Evolutionary conservation across 2,329 filamentous ascomycete genomes (phyloP).

Genomic region (Diaporthe destruens): DNA sequence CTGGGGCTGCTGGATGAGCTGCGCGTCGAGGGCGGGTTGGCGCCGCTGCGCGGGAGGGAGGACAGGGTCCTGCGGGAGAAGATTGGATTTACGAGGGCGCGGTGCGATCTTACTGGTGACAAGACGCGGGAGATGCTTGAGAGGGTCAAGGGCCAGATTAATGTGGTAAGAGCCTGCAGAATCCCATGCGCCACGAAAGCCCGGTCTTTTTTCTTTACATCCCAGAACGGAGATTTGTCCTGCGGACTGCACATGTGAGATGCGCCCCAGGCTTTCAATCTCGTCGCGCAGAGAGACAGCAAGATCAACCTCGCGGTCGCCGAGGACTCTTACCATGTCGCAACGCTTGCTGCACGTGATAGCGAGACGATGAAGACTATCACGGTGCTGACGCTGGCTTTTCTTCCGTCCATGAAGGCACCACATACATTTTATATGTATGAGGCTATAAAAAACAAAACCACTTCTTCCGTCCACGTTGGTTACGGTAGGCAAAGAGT

Average conservation of each 20-base stretch:
- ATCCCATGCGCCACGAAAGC: no score
- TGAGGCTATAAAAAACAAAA: no score
- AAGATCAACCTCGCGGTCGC: conserved; percentile 32
- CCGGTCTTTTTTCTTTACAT: no score
- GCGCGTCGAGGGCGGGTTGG: neutral
- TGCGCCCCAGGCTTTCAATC: conserved; percentile 29
- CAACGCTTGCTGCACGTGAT: conserved; percentile 29
- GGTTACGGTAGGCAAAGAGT: neutral
- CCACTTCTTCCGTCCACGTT: conserved; percentile 30
- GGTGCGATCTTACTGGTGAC: neutral
- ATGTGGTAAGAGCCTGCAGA: conserved; percentile 13
- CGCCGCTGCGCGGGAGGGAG: neutral
- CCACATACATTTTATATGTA: no score
- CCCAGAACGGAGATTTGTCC: accelerated
- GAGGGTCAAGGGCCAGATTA: conserved; percentile 25
- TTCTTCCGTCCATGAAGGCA: conserved; percentile 34
- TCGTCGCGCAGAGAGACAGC: conserved; percentile 34
- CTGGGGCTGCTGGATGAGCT: neutral
- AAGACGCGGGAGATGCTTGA: conserved; percentile 35
- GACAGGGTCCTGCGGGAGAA: no score
- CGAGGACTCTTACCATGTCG: conserved; percentile 26
- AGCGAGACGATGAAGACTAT: conserved; percentile 38
- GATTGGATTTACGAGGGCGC: no score
- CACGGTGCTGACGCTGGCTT: conserved; percentile 29
- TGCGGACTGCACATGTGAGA: neutral